Percentiles rank a stretch among this genome's conserved stretches.
Conservation (phyloP, 495 filamentous ascomycete species). For the Cladorrhinum samala region DNA sequence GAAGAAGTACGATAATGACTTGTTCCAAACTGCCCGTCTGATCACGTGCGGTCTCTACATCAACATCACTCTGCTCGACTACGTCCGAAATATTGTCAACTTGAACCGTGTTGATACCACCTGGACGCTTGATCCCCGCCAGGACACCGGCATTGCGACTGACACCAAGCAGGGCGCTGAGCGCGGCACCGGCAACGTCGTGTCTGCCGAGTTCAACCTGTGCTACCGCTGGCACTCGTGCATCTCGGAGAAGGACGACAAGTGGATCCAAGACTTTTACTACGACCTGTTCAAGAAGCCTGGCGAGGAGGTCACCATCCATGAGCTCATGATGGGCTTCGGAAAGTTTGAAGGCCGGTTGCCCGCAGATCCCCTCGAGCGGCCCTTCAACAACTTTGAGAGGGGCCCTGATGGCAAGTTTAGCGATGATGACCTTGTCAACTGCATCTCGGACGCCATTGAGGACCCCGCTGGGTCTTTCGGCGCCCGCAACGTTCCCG, state of each 20-base stretch:
- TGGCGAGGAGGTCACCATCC: conserved; percentile 41
- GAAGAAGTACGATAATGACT: conserved; percentile 71
- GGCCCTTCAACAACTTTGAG: conserved; percentile 58
- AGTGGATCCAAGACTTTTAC: conserved; percentile 67
- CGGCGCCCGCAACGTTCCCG: conserved; percentile 70
- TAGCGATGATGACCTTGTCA: conserved; percentile 61
- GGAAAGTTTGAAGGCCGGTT: conserved; percentile 52
- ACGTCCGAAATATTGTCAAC: conserved; percentile 79
- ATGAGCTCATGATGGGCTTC: conserved; percentile 55
- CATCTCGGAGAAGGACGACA: conserved; percentile 64
- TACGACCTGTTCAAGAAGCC: conserved; percentile 58
- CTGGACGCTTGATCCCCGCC: conserved; percentile 74
- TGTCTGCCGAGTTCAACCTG: conserved; percentile 65
- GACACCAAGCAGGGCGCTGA: conserved; percentile 49
- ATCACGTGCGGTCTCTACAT: conserved; percentile 79
- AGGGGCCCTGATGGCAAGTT: conserved; percentile 55
- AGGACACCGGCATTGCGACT: conserved; percentile 48
- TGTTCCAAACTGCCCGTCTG: conserved; percentile 77
- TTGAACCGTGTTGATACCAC: conserved; percentile 65
- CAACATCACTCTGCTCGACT: conserved; percentile 77
- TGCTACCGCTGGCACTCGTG: conserved; percentile 78
- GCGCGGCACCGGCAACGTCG: conserved; percentile 64
- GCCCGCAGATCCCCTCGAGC: conserved; percentile 55
- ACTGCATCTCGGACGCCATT: conserved; percentile 58
- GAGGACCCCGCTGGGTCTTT: conserved; percentile 58